Evolutionary conservation across 371 early-diverging fungal species (phyloP).

Genomic region (Syncephalis plumigaleata): DNA sequence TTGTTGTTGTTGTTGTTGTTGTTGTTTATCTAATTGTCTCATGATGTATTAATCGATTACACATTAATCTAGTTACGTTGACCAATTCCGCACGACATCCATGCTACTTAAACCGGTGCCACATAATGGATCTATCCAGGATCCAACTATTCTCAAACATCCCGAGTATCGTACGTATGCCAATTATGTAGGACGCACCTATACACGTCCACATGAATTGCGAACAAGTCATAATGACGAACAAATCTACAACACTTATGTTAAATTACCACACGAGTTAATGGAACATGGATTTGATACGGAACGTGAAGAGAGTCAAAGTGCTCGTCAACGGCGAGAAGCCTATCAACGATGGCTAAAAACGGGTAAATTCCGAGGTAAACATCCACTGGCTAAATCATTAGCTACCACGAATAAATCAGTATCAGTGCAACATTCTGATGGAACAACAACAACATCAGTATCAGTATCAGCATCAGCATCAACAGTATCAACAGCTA

Average conservation of each 20-base stretch:
- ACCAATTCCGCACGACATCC: conserved; percentile 20
- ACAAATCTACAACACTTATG: conserved; percentile 23
- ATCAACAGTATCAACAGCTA: no score
- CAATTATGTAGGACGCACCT: conserved; percentile 21
- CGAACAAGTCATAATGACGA: conserved; percentile 19
- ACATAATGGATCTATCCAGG: conserved; percentile 12
- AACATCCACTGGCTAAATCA: not conserved
- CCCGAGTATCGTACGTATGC: conserved; percentile 27
- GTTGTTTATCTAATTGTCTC: not conserved
- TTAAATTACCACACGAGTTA: conserved; percentile 23
- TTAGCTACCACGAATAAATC: no score
- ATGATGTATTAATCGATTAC: not conserved
- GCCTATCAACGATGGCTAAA: conserved; percentile 23
- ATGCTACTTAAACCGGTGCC: conserved; percentile 12
- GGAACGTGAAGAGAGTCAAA: not conserved
- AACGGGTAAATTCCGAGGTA: conserved; percentile 9
- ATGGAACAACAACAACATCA: no score
- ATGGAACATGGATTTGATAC: conserved; percentile 10
- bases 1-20: no score
- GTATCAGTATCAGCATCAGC: no score
- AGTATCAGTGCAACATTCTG: no score
- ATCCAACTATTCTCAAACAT: conserved; percentile 9
- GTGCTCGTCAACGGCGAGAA: conserved; percentile 20
- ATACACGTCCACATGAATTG: conserved; percentile 14
- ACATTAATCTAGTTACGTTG: conserved; percentile 18